A percentile compares a stretch with the other conserved stretches of the same genome.
Conservation (phyloP, 169 alveolate species). For the Ichthyophthirius multifiliis region DNA sequence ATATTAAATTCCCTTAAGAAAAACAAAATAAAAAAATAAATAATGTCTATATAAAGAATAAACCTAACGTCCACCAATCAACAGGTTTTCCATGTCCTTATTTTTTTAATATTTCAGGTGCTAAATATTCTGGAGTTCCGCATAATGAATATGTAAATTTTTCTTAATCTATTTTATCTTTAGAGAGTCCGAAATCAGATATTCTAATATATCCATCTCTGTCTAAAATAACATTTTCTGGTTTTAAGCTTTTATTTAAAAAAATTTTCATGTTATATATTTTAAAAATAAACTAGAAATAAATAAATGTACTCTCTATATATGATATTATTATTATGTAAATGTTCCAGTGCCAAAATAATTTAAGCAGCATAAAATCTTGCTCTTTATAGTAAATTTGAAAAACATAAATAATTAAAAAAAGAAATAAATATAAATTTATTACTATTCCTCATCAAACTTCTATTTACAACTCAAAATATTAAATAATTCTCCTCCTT, state of each 20-base stretch:
- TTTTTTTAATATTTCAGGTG: conserved; percentile 47
- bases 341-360: conserved; percentile 72
- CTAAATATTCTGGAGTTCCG: conserved; percentile 48
- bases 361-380: conserved; percentile 79
- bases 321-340: conserved; percentile 61
- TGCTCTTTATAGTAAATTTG: conserved; percentile 34
- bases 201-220: conserved; percentile 65
- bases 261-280: neutral
- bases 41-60: neutral
- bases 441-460: conserved; percentile 42
- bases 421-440: neutral
- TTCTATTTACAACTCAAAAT: conserved; percentile 30
- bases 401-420: conserved; percentile 11
- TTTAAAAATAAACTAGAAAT: neutral
- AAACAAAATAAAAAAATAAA: neutral
- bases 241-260: conserved; percentile 54
- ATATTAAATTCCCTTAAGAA: conserved; percentile 43
- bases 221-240: conserved; percentile 78
- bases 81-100: conserved; percentile 77
- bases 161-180: conserved; percentile 45
- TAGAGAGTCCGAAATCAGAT: conserved; percentile 77
- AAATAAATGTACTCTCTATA: conserved; percentile 32
- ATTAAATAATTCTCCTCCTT: conserved; percentile 77
- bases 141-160: conserved; percentile 35
- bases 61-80: conserved; percentile 84